These are phyloP conservation scores for Phoenix roebelenii DNA, from an alignment of 176 grass and related monocot genomes.

Conservation along the genomic window DNA sequence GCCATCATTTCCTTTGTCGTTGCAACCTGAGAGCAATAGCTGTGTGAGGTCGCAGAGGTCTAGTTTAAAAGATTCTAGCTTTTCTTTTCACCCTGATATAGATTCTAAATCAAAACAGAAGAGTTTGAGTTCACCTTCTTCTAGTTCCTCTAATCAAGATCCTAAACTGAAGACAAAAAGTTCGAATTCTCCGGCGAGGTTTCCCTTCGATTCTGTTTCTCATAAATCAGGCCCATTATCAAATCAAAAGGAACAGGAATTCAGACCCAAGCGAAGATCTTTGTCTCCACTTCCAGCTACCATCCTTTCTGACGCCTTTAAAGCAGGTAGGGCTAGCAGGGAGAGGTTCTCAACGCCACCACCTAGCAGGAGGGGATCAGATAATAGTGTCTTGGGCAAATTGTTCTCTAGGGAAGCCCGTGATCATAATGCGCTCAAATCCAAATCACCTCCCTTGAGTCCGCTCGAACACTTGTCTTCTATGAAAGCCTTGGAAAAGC, in stretches of 20 bases:
- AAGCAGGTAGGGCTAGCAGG: slow-evolving; percentile 62
- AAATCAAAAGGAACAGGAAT: neutral
- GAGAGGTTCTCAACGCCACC: slow-evolving; percentile 85
- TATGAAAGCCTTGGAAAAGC: slow-evolving; percentile 10
- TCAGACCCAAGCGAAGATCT: slow-evolving; percentile 38
- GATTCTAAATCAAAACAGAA: slow-evolving; percentile 2
- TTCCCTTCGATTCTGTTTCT: slow-evolving; percentile 16
- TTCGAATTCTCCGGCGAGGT: slow-evolving; percentile 5
- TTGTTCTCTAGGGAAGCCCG: slow-evolving; percentile 26
- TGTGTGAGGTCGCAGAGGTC: slow-evolving; percentile 8
- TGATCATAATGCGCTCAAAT: neutral
- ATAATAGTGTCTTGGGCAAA: slow-evolving; percentile 53
- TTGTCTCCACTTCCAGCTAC: slow-evolving; percentile 53
- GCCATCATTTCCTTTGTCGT: slow-evolving; percentile 14
- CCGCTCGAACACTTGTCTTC: neutral
- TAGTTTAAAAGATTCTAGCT: slow-evolving; percentile 10
- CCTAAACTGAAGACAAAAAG: slow-evolving; percentile 28
- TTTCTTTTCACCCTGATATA: slow-evolving; percentile 11
- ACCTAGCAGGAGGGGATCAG: slow-evolving; percentile 44
- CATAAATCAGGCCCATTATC: slow-evolving; percentile 2
- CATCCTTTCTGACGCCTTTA: slow-evolving; percentile 62
- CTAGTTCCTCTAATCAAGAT: slow-evolving; percentile 21
- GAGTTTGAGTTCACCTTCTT: neutral
- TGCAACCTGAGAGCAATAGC: slow-evolving; percentile 10
- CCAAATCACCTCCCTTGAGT: neutral